A percentile compares a stretch with the other conserved stretches of the same genome.
Evolutionary conservation across 257 asterid genomes (phyloP).

Genomic region (Scutellaria minor): DNA sequence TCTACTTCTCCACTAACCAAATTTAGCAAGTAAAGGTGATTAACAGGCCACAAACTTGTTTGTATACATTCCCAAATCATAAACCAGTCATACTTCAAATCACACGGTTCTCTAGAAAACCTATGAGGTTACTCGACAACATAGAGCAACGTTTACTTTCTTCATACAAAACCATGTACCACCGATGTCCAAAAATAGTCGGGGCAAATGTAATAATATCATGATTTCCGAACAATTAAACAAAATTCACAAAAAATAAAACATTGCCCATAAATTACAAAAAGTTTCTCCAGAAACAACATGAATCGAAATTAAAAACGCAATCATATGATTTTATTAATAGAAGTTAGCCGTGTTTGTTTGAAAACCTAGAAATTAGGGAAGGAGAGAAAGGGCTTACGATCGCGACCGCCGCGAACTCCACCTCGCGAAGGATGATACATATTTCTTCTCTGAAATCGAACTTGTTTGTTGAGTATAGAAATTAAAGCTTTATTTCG

Average conservation of each 20-base stretch:
- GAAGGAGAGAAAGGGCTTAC: slow-evolving; percentile 51
- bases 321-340: neutral
- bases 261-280: neutral
- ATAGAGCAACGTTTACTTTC: neutral
- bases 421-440: slow-evolving; percentile 98
- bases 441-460: slow-evolving; percentile 45
- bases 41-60: slow-evolving; percentile 1
- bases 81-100: slow-evolving; percentile 1
- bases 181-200: neutral
- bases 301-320: neutral
- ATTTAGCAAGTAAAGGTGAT: neutral
- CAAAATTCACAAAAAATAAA: neutral
- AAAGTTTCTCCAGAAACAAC: neutral
- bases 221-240: slow-evolving; percentile 7
- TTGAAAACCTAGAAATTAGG: slow-evolving; percentile 53
- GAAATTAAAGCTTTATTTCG: slow-evolving; percentile 11
- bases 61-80: neutral
- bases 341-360: neutral
- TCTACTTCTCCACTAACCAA: neutral
- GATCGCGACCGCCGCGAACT: slow-evolving; percentile 99
- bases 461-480: neutral
- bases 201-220: neutral
- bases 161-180: neutral
- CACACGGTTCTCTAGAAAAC: neutral
- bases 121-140: neutral